These are phyloP conservation scores for Dothideomycetes sp. DNA, from an alignment of 2,329 filamentous ascomycete species.

Conservation along the genomic window DNA sequence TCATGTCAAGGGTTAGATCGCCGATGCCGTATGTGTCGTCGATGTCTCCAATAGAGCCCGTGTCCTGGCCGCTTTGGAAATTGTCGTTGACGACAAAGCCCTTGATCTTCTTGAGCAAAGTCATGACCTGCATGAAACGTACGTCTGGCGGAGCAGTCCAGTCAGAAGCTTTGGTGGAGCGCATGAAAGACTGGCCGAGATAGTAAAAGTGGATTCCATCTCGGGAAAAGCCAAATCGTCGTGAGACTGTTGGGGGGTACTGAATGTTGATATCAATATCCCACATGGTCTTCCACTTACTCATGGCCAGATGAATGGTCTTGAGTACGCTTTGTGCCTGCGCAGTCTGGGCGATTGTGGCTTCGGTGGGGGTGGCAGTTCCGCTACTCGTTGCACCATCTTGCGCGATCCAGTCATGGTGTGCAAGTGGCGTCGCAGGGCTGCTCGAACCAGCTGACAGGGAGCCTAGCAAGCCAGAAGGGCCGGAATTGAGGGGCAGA, in stretches of 20 bases:
- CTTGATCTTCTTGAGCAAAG: constrained; percentile 49
- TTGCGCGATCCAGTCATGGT: constrained; percentile 47
- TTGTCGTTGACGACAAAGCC: constrained; percentile 52
- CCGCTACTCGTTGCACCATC: constrained; percentile 21
- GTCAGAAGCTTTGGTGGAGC: constrained; percentile 36
- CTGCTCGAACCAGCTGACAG: constrained; percentile 23
- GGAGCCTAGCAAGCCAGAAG: not conserved
- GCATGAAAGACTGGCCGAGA: constrained; percentile 55
- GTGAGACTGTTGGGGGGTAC: constrained; percentile 45
- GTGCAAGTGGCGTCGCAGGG: constrained; percentile 46
- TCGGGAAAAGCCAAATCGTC: constrained; percentile 57
- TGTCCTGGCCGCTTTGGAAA: constrained; percentile 53
- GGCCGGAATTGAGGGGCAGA: constrained; percentile 12
- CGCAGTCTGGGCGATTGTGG: constrained; percentile 33
- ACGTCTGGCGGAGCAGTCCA: constrained; percentile 45
- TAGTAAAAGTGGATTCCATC: constrained; percentile 66
- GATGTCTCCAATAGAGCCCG: constrained; percentile 58
- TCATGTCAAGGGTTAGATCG: constrained; percentile 60
- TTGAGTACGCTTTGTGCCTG: constrained; percentile 38
- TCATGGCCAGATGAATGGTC: constrained; percentile 42
- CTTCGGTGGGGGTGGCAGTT: constrained; percentile 23
- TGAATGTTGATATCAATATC: constrained; percentile 58
- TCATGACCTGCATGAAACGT: constrained; percentile 49
- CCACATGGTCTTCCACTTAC: constrained; percentile 64
- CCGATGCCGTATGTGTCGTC: constrained; percentile 54